Base-by-base conservation (phyloP, 768 basidiomycete genomes). In the Plicaturopsis crispa region DNA sequence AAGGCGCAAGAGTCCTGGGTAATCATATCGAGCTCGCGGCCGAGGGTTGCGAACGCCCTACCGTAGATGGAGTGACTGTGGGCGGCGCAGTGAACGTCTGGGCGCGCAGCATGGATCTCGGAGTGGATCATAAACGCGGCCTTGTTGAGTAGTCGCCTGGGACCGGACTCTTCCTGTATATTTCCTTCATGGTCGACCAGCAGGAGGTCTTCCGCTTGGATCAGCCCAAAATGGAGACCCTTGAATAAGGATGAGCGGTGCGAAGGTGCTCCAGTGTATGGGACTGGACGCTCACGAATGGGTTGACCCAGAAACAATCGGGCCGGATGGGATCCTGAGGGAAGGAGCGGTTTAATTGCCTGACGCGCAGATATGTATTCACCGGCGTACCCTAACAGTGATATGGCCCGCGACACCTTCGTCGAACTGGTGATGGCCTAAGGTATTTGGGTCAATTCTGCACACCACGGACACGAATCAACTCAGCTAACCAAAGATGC, bases 331-430 rank as follows among this genome's bases (percentile, higher is more conserved):
- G 60, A 43, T 71, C 67, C 65, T 62, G 39, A 17, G 13, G 17
- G 35, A n/a, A n/a, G n/a, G n/a, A n/a, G n/a, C n/a, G n/a, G n/a
- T n/a, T n/a, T n/a, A n/a, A n/a, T n/a, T n/a, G n/a, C n/a, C n/a
- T n/a, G n/a, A n/a, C n/a, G n/a, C n/a, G n/a, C n/a, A n/a, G n/a
- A n/a, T n/a, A n/a, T n/a, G n/a, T n/a, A n/a, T n/a, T n/a, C n/a
- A n/a, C n/a, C n/a, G n/a, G n/a, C n/a, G n/a, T n/a, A n/a, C n/a
- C 23, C 70, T 62, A 24, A 71, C 65, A 21, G 72, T 72, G 43
- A 74, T 73, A 46, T 73, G 70, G 1, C 72, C 72, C 13, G 70
- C 67, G 22, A 68, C 56, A 23, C 70, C 72, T 44, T 72, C 68
- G 33, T 64, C 66, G 42, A 63, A 72, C n/a, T 69, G 70, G 17